Base-by-base conservation (phyloP, 2,329 filamentous ascomycete genomes). In the Coniella lustricola region DNA sequence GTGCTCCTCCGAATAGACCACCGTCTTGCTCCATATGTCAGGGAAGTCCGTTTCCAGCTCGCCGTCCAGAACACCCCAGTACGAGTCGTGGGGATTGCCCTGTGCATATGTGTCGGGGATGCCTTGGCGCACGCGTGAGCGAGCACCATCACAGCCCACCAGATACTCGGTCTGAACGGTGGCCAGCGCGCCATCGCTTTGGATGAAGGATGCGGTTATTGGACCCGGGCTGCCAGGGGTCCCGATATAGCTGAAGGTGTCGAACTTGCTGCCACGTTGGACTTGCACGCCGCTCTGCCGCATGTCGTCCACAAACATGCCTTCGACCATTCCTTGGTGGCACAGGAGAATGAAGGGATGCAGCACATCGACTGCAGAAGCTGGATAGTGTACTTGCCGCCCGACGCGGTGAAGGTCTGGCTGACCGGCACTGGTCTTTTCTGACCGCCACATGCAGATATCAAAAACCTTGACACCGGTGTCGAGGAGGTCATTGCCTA, bases 31-130 rank as follows among this genome's bases (percentile, higher is more conserved):
- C 83, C 84, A 87, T 42, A 87, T 76, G 57, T 87, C 84, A 1
- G 84, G 84, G 56, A 88, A 87, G 60, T 87, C 75, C 8, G 84
- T 87, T 31, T 84, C 78, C 8, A 87, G 66, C 59, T 81, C 77
- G 55, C 83, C 84, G 60, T 88, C 84, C 4, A 87, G 66, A 3
- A 88, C 84, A 48, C 82, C 84, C 84, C 84, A 88, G 39, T 78
- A 70, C 13, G 73, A 70, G 12, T 71, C 65, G 52, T 74, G 71
- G 9, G 81, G 77, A 60, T 73, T 64, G 41, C 72, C 72, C 20
- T 82, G 73, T 3, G 79, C 75, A 54, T 81, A 72, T 46, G 64
- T 75, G 61, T 69, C 69, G 56, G 66, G 75, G 45, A 87, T 85
- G 56, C 74, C 77, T 57, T 77, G 80, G 20, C 84, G 76, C 16